These are phyloP conservation scores for Leishmania tropica DNA, from an alignment of 208 protist species.

Conservation along the genomic window DNA sequence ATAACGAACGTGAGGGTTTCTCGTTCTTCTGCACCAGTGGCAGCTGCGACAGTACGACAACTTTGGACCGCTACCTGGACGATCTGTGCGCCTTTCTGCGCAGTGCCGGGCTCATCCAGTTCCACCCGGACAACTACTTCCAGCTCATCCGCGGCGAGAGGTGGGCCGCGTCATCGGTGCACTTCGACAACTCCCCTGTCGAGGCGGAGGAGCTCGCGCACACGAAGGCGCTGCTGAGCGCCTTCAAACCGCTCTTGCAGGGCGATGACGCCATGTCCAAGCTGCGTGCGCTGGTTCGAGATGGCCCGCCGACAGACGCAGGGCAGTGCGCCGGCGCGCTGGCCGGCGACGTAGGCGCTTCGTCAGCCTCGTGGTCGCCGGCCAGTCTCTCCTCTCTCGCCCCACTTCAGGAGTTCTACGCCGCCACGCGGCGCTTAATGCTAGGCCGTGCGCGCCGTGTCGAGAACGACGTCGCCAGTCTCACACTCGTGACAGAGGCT, in stretches of 20 bases:
- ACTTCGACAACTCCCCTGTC: conserved; percentile 53
- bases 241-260: conserved; percentile 39
- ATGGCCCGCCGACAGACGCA: conserved; percentile 45
- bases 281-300: conserved; percentile 44
- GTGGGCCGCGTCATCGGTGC: conserved; percentile 22
- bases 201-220: conserved; percentile 49
- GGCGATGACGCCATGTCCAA: conserved; percentile 33
- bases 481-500: conserved; percentile 37
- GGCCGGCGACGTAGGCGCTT: neutral
- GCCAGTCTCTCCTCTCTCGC: neutral
- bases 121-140: conserved; percentile 84
- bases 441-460: conserved; percentile 30
- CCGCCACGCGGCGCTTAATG: conserved; percentile 37
- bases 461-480: conserved; percentile 49
- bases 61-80: conserved; percentile 63
- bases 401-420: conserved; percentile 34
- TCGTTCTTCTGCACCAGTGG: conserved; percentile 36
- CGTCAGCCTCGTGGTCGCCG: neutral
- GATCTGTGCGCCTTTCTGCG: conserved; percentile 66
- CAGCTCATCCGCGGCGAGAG: conserved; percentile 41
- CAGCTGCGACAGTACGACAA: conserved; percentile 10
- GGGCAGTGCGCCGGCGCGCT: neutral
- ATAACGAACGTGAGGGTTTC: conserved; percentile 31
- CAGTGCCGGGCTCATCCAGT: conserved; percentile 66
- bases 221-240: conserved; percentile 47